A percentile compares a stretch with the other conserved stretches of the same genome.
phyloP scores from a whole-genome alignment of 345 rosid genomes.

The Anacardium occidentale region DNA sequence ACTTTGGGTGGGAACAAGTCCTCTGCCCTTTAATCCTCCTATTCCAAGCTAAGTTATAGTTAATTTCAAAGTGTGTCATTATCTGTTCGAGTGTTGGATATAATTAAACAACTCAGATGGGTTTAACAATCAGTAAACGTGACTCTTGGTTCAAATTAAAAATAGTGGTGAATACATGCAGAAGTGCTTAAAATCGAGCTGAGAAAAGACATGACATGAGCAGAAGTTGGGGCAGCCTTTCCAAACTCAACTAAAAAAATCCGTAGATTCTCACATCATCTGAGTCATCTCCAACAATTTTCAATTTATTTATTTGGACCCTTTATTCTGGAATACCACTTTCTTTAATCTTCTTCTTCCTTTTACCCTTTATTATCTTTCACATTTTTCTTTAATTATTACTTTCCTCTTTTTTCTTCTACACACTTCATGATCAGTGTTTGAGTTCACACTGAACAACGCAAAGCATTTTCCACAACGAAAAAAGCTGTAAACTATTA shows the following conservation, averaged over 20 bases:
- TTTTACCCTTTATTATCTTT: conserved; percentile 5
- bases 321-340: conserved; percentile 11
- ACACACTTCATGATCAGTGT: conserved; percentile 38
- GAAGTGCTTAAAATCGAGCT: no score
- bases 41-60: no score
- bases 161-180: no score
- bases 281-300: background rate
- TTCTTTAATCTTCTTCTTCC: conserved; percentile 10
- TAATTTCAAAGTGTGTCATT: no score
- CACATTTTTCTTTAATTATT: background rate
- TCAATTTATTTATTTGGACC: background rate
- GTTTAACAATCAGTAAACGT: background rate
- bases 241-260: background rate
- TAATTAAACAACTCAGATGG: background rate
- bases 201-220: no score
- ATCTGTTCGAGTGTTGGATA: no score
- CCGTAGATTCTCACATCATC: background rate
- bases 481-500: background rate
- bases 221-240: background rate
- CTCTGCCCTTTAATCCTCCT: no score
- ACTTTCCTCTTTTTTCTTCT: conserved; percentile 29
- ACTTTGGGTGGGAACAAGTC: no score
- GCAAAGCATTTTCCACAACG: background rate
- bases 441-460: conserved; percentile 22
- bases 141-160: background rate